These are phyloP conservation scores for Strobilomyces confusus DNA, from an alignment of 768 basidiomycete genomes.

Conservation along the genomic window DNA sequence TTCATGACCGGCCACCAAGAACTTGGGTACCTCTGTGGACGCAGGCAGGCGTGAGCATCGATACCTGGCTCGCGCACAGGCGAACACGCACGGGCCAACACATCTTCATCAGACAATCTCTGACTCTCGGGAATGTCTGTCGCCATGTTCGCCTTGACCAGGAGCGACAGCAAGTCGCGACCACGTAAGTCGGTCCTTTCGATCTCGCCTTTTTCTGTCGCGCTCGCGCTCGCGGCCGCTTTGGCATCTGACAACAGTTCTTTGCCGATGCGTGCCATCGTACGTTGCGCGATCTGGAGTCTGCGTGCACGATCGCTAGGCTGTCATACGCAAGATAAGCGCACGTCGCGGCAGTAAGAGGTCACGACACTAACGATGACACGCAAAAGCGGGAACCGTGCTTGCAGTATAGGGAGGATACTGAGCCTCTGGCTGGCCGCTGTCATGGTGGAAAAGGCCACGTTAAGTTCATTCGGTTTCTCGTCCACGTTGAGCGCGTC, in stretches of 20 bases:
- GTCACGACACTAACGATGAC: conserved; percentile 32
- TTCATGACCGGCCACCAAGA: conserved; percentile 57
- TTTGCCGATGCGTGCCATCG: conserved; percentile 48
- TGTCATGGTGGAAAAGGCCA: conserved; percentile 30
- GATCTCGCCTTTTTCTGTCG: conserved; percentile 27
- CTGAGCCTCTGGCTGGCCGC: background rate
- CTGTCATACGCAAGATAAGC: conserved; percentile 12
- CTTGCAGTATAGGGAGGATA: conserved; percentile 32
- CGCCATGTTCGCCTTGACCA: no score
- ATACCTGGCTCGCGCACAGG: background rate
- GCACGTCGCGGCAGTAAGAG: background rate
- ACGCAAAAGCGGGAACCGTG: conserved; percentile 36
- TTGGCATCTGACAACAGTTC: conserved; percentile 50
- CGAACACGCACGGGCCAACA: conserved; percentile 44
- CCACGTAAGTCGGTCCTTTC: conserved; percentile 33
- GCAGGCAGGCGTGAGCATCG: background rate
- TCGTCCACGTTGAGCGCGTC: conserved; percentile 26
- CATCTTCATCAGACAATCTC: conserved; percentile 50
- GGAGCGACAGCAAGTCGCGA: conserved; percentile 56
- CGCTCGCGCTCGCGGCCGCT: conserved; percentile 26
- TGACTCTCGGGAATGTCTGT: no score
- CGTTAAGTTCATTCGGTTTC: conserved; percentile 29
- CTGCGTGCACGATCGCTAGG: conserved; percentile 15
- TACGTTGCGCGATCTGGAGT: conserved; percentile 31
- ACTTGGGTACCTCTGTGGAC: conserved; percentile 53